Evolutionary conservation across 306 rosid species (phyloP), one percentile per base, ranked within the genome.

Genomic region (Glycine tomentella): DNA sequence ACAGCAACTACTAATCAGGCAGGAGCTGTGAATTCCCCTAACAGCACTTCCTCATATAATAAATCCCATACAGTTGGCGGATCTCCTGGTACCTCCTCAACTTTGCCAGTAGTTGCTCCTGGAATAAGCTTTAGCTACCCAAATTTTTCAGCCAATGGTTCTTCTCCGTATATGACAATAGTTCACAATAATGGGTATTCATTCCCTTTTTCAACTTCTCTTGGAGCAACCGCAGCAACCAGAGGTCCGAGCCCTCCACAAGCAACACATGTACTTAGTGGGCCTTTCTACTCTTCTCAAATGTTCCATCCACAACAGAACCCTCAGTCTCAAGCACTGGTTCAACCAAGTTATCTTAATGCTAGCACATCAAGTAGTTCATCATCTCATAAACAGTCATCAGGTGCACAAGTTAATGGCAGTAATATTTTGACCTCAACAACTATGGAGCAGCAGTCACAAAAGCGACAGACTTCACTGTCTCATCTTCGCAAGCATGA

Each of bases 251-350:
- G 55, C 80, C 79, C 56, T 81, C 85, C 81, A 56, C 94, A 83
- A 69, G 72, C 89, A 75, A 38, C 87, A 40, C 87, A 80, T 63
- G 17, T 87, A 16, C 80, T 87, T 34, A 90, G 76, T 62, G 86
- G 86, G 34, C 83, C 88, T 9, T 85, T 85, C 84, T 87, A 78
- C 87, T 55, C 88, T 51, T 69, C 88, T 57, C 91, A 86, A 64
- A 74, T 84, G 63, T 81, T 75, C 76, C 88, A 83, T 84, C 88
- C 84, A 53, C 92, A 82, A 59, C 87, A 79, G 56, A 86, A 81
- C 45, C 76, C 81, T 63, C 84, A 58, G 57, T 76, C 79, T 7
- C 86, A 84, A 57, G 44, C 85, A 78, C 80, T 77, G 40, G 53
- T 63, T 50, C 88, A 62, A 69, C 68, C 85, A 11, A 49, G 71